Evolutionary conservation across 805 yeast genomes (phyloP).

Genomic region (Metschnikowia noctiluminum): DNA sequence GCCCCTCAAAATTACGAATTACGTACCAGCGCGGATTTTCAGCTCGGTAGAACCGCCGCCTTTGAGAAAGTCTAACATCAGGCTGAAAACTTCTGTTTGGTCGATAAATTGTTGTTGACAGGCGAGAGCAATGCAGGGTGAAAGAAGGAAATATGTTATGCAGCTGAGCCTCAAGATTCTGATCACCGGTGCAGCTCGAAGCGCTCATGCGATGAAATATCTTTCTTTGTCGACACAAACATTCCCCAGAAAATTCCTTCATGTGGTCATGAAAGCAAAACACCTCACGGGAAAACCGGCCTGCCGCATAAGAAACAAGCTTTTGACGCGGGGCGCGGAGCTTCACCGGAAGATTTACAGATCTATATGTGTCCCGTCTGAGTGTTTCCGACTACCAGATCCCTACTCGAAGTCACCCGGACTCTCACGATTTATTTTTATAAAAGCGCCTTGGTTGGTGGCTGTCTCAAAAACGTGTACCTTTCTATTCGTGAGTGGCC

Average conservation of each 20-base stretch:
- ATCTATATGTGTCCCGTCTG: background rate
- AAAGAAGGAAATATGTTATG: too few relatives aligned
- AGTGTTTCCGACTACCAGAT: too few relatives aligned
- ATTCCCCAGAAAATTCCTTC: background rate
- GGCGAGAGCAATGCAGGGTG: background rate
- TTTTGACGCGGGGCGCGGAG: background rate
- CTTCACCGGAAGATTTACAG: background rate
- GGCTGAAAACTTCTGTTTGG: background rate
- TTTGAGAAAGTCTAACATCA: conserved; percentile 7
- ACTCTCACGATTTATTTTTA: too few relatives aligned
- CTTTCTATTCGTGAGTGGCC: too few relatives aligned
- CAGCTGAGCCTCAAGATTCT: background rate
- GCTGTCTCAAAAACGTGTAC: too few relatives aligned
- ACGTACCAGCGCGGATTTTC: conserved; percentile 16
- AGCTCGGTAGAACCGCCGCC: conserved; percentile 6
- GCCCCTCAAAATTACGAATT: background rate
- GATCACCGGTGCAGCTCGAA: background rate
- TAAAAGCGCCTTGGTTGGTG: too few relatives aligned
- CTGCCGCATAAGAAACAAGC: background rate
- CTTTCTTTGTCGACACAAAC: background rate
- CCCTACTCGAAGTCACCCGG: too few relatives aligned
- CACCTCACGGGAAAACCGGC: background rate
- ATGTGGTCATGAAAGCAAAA: background rate
- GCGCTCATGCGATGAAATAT: background rate
- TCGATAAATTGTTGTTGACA: background rate